These are phyloP conservation scores for Tetraselmis chui DNA, from an alignment of 139 green algal species.

Conservation along the genomic window DNA sequence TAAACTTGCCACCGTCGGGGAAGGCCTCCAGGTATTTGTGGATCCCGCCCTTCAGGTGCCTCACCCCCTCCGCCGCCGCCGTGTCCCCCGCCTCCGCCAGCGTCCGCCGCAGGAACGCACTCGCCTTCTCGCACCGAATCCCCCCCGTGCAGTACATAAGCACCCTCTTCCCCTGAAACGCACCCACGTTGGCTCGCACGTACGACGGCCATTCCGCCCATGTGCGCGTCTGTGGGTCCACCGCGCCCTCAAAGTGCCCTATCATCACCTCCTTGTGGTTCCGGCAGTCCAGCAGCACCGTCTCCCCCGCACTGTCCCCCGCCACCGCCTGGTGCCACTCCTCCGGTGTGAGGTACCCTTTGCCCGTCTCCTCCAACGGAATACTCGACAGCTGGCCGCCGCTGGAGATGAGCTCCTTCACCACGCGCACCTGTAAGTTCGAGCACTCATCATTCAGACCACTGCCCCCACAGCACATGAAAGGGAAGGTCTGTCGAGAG, in stretches of 20 bases:
- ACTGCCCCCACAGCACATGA: neutral
- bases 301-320: neutral
- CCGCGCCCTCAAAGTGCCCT: constrained; percentile 37
- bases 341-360: constrained; percentile 1
- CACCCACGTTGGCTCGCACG: constrained; percentile 44
- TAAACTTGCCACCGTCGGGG: constrained; percentile 60
- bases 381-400: neutral
- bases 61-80: constrained; percentile 22
- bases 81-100: neutral
- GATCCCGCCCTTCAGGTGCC: constrained; percentile 51
- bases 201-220: constrained; percentile 70
- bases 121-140: constrained; percentile 74
- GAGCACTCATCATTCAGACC: neutral
- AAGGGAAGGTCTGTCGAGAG: no score
- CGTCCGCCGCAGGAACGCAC: constrained; percentile 50
- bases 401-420: neutral
- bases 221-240: constrained; percentile 49
- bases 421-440: neutral
- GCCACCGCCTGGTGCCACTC: constrained; percentile 13
- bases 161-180: constrained; percentile 23
- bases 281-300: constrained; percentile 64
- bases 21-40: constrained; percentile 74
- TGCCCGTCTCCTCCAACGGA: neutral
- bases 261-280: constrained; percentile 76
- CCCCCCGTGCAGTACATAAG: constrained; percentile 77